A percentile compares a stretch with the other conserved stretches of the same genome.
Evolutionary conservation across 1,284 basidiomycete genomes (phyloP).

Genomic region (Kwoniella shivajii): DNA sequence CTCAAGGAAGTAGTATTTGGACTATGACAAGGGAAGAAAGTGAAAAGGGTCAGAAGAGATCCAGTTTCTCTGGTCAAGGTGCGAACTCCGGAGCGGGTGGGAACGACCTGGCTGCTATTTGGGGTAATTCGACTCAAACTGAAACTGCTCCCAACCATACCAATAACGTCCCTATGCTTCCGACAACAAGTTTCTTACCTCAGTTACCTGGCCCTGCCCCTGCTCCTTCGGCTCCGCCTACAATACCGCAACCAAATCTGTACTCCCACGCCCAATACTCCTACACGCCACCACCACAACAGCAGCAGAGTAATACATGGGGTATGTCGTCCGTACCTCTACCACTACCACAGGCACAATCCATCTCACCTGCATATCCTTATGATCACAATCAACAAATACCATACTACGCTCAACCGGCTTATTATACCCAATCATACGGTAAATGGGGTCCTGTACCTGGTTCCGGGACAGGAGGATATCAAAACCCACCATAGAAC

Average conservation of each 20-base stretch:
- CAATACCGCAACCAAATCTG: not conserved
- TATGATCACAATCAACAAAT: constrained; percentile 1
- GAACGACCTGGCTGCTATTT: constrained; percentile 11
- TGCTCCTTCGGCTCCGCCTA: too few species aligned
- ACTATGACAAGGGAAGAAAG: constrained; percentile 40
- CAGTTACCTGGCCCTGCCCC: not conserved
- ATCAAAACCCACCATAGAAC: too few species aligned
- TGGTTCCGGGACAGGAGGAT: too few species aligned
- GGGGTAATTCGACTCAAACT: constrained; percentile 3
- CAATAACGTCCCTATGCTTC: too few species aligned
- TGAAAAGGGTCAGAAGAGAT: constrained; percentile 26
- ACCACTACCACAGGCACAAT: not conserved
- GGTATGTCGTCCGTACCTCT: not conserved
- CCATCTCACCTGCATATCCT: not conserved
- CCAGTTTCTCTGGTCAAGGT: constrained; percentile 5
- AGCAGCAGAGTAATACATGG: not conserved
- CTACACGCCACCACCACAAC: not conserved
- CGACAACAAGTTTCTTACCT: not conserved
- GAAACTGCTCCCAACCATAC: too few species aligned
- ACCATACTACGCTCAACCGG: constrained; percentile 12
- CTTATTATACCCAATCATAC: constrained; percentile 11
- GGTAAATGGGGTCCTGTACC: too few species aligned
- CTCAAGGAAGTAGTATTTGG: constrained; percentile 32
- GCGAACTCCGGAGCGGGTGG: constrained; percentile 8
- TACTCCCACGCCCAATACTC: not conserved